Evolutionary conservation across 202 grass and related monocot species (phyloP), one percentile per base, ranked within the genome.

Genomic region (Bolboschoenoplectus hybrid): DNA sequence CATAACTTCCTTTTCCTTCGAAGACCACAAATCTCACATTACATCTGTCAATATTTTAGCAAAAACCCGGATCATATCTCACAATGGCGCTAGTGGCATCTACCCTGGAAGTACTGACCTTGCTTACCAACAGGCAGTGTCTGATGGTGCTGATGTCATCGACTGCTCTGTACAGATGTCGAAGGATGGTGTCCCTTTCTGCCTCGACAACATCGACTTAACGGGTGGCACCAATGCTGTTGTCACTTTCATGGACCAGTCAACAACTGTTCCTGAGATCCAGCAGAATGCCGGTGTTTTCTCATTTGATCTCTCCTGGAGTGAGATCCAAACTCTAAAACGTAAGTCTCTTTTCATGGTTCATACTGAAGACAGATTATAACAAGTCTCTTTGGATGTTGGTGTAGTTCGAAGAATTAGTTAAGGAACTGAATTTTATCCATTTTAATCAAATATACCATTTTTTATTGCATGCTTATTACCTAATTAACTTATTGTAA

Each of bases 121-220:
- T 9, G 87, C 97, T 8, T 96, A 99, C 82, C 74, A 90, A 61
- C 70, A 94, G 76, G 93, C 97, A 4, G 87, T 99, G 56, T 89
- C 90, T 91, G 92, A 96, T 46, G 93, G 89, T 3, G 89, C 92
- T 3, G 93, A 99, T 78, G 67, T 99, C 46, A 90, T 99, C 5
- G 97, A 99, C 50, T 99, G 97, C 74, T 63, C 90, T 0, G 89
- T 99, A 81, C 97, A 85, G 90, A 96, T 96, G 91, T 91, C 97
- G 4, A 92, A 94, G 63, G 97, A 99, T 58, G 92, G 86, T 2
- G 78, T 88, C 19, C 58, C 92, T 63, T 99, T 99, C 87, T 96
- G 97, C 79, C 86, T 97, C 80, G 85, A 84, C 55, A 85, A 89
- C 17, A 66, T 85, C 16, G 93, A 99, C 86, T 88, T 99, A 73